These are phyloP conservation scores for Amesomyces nigricolor DNA, from an alignment of 2,329 filamentous ascomycete species.

Conservation along the genomic window DNA sequence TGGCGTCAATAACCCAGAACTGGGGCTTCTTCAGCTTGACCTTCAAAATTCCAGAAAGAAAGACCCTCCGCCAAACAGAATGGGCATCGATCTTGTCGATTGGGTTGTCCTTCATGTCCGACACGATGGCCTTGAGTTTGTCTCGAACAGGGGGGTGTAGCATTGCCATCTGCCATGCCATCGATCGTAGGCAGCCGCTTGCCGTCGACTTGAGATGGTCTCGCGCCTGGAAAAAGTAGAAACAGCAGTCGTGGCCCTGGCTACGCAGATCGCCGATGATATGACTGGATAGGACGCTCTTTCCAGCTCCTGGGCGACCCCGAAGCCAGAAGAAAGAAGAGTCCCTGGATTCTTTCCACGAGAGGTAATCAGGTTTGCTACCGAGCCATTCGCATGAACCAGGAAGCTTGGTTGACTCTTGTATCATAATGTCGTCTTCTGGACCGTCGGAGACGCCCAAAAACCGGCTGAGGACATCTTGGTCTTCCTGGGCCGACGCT, in stretches of 20 bases:
- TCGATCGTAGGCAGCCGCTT: conserved; percentile 25
- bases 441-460: conserved; percentile 13
- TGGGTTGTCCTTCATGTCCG: conserved; percentile 17
- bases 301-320: conserved; percentile 23
- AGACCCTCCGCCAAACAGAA: conserved; percentile 28
- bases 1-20: conserved; percentile 32
- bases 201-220: conserved; percentile 37
- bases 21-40: conserved; percentile 22
- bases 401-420: conserved; percentile 5
- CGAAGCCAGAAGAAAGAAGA: conserved; percentile 18
- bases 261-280: conserved; percentile 17
- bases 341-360: conserved; percentile 10
- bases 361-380: conserved; percentile 1
- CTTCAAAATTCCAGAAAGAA: conserved; percentile 24
- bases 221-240: conserved; percentile 21
- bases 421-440: conserved; percentile 19
- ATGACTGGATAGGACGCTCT: conserved; percentile 20
- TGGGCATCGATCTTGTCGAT: conserved; percentile 26
- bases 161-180: conserved; percentile 31
- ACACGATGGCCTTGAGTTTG: conserved; percentile 14
- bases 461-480: conserved; percentile 4
- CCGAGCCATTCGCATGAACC: conserved; percentile 18
- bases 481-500: background rate
- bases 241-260: conserved; percentile 14
- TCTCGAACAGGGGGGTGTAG: conserved; percentile 23